Evolutionary conservation across 345 rosid genomes (phyloP), one percentile per base, ranked within the genome.

Genomic region (Bruguiera gymnorhiza): DNA sequence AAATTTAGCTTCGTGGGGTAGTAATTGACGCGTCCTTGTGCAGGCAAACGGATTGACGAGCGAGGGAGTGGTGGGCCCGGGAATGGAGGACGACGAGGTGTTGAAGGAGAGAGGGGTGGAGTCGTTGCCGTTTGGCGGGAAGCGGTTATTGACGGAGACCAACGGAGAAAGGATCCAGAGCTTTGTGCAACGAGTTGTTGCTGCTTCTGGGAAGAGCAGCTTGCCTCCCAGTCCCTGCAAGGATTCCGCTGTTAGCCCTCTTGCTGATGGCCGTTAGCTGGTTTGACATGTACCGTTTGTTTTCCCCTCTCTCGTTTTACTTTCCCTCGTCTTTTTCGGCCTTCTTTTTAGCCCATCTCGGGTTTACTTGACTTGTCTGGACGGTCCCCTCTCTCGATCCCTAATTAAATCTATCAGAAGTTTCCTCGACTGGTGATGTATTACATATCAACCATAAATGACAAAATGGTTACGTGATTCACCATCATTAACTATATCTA

Each of bases 61-160:
- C 76, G 79, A 76, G 11, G 86, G 76, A 69, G 75, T 65, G 15
- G 75, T 75, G 78, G 80, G 86, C 31, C 74, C 75, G 71, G 73
- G 30, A 23, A 60, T 65, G 80, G 86, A 68, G 79, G 92, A 74
- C 60, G 85, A 83, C 64, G 85, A 83, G 27, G 84, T 89, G 71
- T 60, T 95, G 77, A 81, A 81, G 79, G 92, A 89, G 79, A 89
- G 84, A 76, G 97, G 92, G 19, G 87, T 89, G 7, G 97, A 89
- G 83, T 76, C 97, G 83, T 76, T 91, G 60, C 93, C 97, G 83
- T 89, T 95, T 78, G 96, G 97, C 73, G 89, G 88, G 71, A 92
- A 95, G 84, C 88, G 92, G 81, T 74, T 90, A 73, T 73, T 90
- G 74, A 81, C 84, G 83, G 99, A 92, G 90, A 95, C 85, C 0